Conservation (phyloP, 176 grass and related monocot species). For the Alopecurus myosuroides region DNA sequence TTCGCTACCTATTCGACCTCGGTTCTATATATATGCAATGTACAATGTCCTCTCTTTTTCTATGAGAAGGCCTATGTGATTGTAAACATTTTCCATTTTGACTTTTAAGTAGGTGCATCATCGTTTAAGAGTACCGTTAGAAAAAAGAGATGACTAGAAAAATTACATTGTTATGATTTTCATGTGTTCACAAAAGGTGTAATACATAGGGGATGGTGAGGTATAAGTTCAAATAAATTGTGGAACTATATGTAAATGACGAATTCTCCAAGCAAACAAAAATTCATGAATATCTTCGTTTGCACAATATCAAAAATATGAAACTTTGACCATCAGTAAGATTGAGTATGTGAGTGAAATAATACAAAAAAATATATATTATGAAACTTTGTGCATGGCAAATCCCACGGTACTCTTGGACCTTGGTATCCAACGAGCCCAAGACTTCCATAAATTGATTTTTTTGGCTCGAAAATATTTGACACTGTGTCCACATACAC, state of each 20-base stretch:
- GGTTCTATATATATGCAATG: background rate
- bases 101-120: background rate
- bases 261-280: background rate
- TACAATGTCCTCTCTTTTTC: background rate
- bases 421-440: background rate
- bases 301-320: background rate
- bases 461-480: too few species aligned
- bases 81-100: background rate
- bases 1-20: constrained; percentile 40
- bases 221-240: background rate
- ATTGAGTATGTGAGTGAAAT: background rate
- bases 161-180: background rate
- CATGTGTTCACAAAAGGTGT: background rate
- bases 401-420: background rate
- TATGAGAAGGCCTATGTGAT: background rate
- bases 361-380: background rate
- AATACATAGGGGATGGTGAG: background rate
- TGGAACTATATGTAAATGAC: background rate
- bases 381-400: background rate
- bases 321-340: background rate
- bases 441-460: background rate
- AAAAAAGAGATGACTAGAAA: too few species aligned
- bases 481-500: background rate
- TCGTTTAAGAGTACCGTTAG: background rate
- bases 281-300: background rate